Percentiles rank a stretch among this genome's conserved stretches.
phyloP scores from a whole-genome alignment of 192 early-diverging fungal genomes.

The Phlyctochytrium bullatum region DNA sequence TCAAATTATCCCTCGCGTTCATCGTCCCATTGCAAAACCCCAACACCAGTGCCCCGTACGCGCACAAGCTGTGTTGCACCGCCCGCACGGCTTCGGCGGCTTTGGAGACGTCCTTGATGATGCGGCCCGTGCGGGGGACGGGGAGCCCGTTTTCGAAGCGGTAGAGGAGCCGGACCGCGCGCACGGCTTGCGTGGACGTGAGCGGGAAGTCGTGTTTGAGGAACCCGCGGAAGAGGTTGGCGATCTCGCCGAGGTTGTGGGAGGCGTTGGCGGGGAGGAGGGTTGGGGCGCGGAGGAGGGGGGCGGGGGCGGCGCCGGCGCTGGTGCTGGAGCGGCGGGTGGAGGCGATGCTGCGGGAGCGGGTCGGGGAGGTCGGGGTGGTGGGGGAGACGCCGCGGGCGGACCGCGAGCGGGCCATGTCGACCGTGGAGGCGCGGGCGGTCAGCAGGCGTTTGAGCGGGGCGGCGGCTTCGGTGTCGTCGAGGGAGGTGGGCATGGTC shows the following conservation, averaged over 20 bases:
- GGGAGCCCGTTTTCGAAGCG: conserved; percentile 26
- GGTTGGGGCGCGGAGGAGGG: background rate
- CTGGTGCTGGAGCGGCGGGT: background rate
- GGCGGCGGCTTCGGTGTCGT: too few relatives aligned
- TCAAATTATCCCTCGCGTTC: conserved; percentile 17
- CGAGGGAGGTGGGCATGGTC: too few relatives aligned
- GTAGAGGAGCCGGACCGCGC: conserved; percentile 17
- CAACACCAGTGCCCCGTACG: conserved; percentile 17
- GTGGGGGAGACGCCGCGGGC: background rate
- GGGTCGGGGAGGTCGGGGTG: background rate
- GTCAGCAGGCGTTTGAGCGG: too few relatives aligned
- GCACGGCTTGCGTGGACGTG: conserved; percentile 5
- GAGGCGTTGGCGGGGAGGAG: conserved; percentile 11
- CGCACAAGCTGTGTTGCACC: conserved; percentile 17
- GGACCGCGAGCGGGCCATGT: background rate
- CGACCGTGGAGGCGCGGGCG: background rate
- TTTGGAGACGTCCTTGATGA: conserved; percentile 12
- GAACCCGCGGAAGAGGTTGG: background rate
- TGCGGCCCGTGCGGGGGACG: conserved; percentile 22
- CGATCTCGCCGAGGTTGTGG: conserved; percentile 17
- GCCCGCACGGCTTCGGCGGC: conserved; percentile 5
- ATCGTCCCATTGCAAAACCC: conserved; percentile 18
- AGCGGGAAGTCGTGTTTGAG: conserved; percentile 25
- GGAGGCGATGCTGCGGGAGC: background rate
- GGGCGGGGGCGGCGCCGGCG: background rate